Evolutionary conservation across 352 stramenopile genomes (phyloP).

Genomic region (Pythium dissimile): DNA sequence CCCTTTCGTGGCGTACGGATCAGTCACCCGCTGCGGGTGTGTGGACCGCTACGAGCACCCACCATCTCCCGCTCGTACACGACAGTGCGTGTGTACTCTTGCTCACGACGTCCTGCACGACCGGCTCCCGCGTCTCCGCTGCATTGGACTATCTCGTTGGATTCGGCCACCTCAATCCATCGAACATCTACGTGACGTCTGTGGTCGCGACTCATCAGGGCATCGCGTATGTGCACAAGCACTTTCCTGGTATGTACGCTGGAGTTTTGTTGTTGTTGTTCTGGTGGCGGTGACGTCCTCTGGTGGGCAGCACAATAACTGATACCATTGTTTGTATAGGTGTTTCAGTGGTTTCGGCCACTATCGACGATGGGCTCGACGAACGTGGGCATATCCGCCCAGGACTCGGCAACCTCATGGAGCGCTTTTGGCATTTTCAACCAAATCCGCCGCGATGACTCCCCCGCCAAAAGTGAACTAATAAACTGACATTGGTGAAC

Average conservation of each 20-base stretch:
- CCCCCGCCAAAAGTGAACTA: conserved; percentile 5
- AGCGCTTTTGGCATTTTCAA: conserved; percentile 43
- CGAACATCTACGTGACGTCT: conserved; percentile 55
- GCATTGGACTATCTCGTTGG: conserved; percentile 40
- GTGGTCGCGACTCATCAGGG: conserved; percentile 42
- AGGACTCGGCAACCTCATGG: conserved; percentile 35
- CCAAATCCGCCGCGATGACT: conserved; percentile 1
- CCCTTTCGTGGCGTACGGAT: not conserved
- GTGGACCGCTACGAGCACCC: conserved; percentile 20
- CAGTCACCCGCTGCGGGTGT: not conserved
- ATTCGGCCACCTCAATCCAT: conserved; percentile 21
- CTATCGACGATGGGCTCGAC: conserved; percentile 44
- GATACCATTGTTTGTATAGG: conserved; percentile 16
- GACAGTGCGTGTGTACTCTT: conserved; percentile 25
- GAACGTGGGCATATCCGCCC: conserved; percentile 32
- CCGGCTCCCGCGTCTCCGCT: conserved; percentile 33
- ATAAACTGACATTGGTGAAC: conserved; percentile 12
- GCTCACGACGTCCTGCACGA: conserved; percentile 41
- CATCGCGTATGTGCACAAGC: conserved; percentile 34
- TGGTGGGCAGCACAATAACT: no score
- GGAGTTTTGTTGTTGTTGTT: not conserved
- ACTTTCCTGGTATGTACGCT: conserved; percentile 39
- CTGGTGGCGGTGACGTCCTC: not conserved
- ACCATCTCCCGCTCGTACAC: conserved; percentile 27
- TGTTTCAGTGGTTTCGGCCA: conserved; percentile 37